A percentile compares a stretch with the other conserved stretches of the same genome.
Conservation (phyloP, 129 eudicot genomes). For the Rutidosis leptorrhynchoides region DNA sequence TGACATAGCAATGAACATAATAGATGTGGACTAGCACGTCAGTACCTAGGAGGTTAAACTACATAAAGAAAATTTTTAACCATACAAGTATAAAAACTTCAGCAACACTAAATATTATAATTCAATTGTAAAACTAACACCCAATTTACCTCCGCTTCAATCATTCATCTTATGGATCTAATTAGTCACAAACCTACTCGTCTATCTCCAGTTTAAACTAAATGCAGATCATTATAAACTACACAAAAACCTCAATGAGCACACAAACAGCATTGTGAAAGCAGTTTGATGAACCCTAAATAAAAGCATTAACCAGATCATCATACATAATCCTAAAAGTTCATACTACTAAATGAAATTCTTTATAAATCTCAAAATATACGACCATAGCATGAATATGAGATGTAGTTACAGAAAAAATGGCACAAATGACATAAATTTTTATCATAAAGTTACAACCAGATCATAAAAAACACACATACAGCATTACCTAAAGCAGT, state of each 20-base stretch:
- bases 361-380: background rate
- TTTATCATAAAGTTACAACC: too few species aligned
- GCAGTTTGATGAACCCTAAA: background rate
- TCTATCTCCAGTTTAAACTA: background rate
- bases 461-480: too few species aligned
- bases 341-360: background rate
- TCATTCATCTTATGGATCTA: slow-evolving; percentile 5
- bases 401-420: too few species aligned
- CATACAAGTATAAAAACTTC: too few species aligned
- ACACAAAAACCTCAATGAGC: background rate
- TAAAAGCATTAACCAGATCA: slow-evolving; percentile 7
- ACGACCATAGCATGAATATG: too few species aligned
- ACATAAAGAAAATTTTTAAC: background rate
- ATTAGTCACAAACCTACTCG: background rate
- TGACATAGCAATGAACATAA: slow-evolving; percentile 2
- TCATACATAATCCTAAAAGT: slow-evolving; percentile 6
- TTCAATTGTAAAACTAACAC: slow-evolving; percentile 20
- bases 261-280: background rate
- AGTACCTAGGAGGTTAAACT: background rate
- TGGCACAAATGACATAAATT: too few species aligned
- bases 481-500: too few species aligned
- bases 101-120: background rate
- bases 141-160: slow-evolving; percentile 3
- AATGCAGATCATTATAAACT: background rate
- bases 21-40: background rate